A percentile compares a stretch with the other conserved stretches of the same genome.
Evolutionary conservation across 208 protist genomes (phyloP).

Genomic region (Entamoeba moshkovskii): DNA sequence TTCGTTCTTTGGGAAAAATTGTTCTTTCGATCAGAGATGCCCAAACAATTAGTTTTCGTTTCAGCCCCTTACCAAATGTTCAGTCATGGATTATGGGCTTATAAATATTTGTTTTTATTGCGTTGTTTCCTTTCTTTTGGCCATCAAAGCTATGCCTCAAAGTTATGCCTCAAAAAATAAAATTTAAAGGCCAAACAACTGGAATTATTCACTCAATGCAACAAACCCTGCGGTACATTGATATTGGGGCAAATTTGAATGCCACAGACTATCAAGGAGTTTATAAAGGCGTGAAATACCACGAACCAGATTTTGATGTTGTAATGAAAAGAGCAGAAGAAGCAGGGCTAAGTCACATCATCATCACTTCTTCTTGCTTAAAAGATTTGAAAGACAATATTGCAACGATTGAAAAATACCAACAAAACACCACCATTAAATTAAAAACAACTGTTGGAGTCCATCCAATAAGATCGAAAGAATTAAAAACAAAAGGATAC

Average conservation of each 20-base stretch:
- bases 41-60: background rate
- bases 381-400: slow-evolving; percentile 3
- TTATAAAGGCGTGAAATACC: background rate
- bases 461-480: slow-evolving; percentile 22
- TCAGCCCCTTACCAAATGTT: background rate
- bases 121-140: too few species aligned
- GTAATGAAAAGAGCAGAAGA: slow-evolving; percentile 9
- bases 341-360: background rate
- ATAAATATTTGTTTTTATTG: too few species aligned
- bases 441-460: slow-evolving; percentile 15
- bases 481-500: background rate
- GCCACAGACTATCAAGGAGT: background rate
- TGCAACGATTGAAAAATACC: background rate
- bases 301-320: slow-evolving; percentile 5
- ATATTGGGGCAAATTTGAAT: slow-evolving; percentile 34
- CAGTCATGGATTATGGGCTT: too few species aligned
- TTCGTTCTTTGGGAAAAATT: background rate
- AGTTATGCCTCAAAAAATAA: too few species aligned
- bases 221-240: too few species aligned
- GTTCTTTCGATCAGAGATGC: background rate
- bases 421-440: background rate
- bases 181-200: too few species aligned
- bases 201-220: too few species aligned
- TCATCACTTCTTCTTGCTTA: slow-evolving; percentile 24
- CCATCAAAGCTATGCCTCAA: too few species aligned